Evolutionary conservation across 352 stramenopile species (phyloP).

Genomic region (Aphanomyces euteiches): DNA sequence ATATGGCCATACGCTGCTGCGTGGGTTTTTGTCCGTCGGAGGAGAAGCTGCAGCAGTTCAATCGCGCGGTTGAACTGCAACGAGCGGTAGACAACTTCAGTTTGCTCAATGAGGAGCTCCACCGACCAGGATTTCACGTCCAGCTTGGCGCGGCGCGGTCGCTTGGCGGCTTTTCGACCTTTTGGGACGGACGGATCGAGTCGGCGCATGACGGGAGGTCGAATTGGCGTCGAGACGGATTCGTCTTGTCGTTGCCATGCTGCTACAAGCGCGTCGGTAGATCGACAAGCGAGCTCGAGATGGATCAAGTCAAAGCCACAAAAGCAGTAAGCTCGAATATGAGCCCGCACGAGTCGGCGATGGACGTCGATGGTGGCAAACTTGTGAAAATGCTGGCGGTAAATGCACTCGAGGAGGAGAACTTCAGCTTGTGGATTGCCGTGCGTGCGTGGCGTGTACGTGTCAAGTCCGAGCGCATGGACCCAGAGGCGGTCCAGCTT

Average conservation of each 20-base stretch:
- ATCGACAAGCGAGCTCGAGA: constrained; percentile 10
- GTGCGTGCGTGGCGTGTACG: neutral
- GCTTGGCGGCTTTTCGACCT: neutral
- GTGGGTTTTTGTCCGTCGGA: neutral
- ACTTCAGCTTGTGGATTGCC: constrained; percentile 13
- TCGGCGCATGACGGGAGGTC: neutral
- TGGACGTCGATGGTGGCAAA: constrained; percentile 10
- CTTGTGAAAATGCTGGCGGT: constrained; percentile 18
- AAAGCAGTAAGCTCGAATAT: constrained; percentile 19
- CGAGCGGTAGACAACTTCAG: constrained; percentile 19
- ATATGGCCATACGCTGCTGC: constrained; percentile 1
- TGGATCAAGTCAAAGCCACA: constrained; percentile 12
- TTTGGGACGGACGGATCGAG: constrained; percentile 24
- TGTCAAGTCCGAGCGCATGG: constrained; percentile 9
- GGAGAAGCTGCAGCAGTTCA: constrained; percentile 1
- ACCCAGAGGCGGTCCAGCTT: constrained; percentile 18
- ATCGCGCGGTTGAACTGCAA: constrained; percentile 4
- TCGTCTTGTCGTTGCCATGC: neutral
- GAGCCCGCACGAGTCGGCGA: constrained; percentile 14
- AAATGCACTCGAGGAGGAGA: constrained; percentile 14
- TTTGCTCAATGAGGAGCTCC: constrained; percentile 9
- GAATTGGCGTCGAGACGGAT: neutral
- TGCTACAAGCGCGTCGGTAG: neutral
- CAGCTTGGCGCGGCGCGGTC: neutral
- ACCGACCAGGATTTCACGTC: neutral